These are phyloP conservation scores for Talaromyces sp. DNA, from an alignment of 2,329 filamentous ascomycete species.

Conservation along the genomic window DNA sequence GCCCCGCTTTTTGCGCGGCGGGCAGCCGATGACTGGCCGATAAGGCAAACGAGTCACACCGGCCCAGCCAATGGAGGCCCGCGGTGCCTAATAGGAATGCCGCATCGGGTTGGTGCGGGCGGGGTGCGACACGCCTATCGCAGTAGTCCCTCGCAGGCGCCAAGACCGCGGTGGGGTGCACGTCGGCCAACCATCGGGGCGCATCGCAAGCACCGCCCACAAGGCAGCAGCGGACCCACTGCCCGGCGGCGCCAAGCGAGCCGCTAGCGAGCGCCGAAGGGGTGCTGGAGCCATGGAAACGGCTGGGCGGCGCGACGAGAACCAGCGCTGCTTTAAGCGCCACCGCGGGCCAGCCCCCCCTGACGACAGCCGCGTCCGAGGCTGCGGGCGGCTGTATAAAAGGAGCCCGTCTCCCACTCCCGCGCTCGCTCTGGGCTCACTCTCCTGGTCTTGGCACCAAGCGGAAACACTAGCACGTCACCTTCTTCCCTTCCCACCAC, in stretches of 20 bases:
- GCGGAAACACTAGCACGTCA: constrained; percentile 27
- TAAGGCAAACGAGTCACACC: neutral
- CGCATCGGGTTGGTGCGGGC: constrained; percentile 2
- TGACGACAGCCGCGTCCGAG: constrained; percentile 22
- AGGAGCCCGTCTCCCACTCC: constrained; percentile 35
- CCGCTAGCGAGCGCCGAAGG: constrained; percentile 23
- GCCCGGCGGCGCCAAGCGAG: constrained; percentile 7
- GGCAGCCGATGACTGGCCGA: constrained; percentile 4
- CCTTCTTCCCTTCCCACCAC: constrained; percentile 20
- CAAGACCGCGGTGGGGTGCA: neutral
- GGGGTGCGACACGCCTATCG: neutral
- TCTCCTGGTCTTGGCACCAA: constrained; percentile 37
- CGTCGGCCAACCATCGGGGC: neutral
- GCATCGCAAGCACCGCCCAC: neutral
- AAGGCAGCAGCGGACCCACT: neutral
- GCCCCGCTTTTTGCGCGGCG: constrained; percentile 10
- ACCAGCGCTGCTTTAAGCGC: constrained; percentile 32
- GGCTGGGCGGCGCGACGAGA: neutral
- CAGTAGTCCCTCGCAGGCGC: neutral
- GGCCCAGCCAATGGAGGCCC: neutral
- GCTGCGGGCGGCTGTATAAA: constrained; percentile 35
- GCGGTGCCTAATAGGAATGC: neutral
- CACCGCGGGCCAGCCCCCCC: constrained; percentile 33
- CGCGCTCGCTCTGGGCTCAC: constrained; percentile 23
- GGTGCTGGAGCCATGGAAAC: constrained; percentile 24